Base-by-base conservation (phyloP, 2,329 filamentous ascomycete genomes). In the Fusarium buharicum region DNA sequence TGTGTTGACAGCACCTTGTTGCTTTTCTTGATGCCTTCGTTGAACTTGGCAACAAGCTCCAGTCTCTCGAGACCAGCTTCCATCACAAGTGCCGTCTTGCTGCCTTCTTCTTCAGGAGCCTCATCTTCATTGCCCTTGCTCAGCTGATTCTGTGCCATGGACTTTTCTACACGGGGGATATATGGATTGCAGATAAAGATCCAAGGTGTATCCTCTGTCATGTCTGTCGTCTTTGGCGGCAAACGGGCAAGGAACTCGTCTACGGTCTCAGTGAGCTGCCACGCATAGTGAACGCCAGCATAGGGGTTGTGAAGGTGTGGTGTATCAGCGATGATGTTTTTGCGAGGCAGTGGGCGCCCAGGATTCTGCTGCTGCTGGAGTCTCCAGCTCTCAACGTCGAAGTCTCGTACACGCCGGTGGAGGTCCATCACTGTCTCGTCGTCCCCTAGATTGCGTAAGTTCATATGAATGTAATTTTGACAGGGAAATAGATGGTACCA, bases 151-250 rank as follows among this genome's bases (percentile, higher is more conserved):
- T 74, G 61, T 6, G 73, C 72, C 24, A 70, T 66, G 8, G 54
- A 59, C 54, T 73, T 78, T 39, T 70, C 62, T 14, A 75, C 75
- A 6, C 75, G 74, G 4, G 72, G 70, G 58, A 78, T 79, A 68
- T 83, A 83, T 0, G 89, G 89, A 72, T 92, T 92, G 48, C 82
- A 83, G 37, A 90, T 84, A 78, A 84, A 92, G 43, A 96, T 91
- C 90, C 91, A 95, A 0, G 83, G 83, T 3, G 82, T 79, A 1
- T 76, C 66, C 0, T 69, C 69, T 1, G 73, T 75, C 4, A 76
- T 72, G 3, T 79, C 74, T 1, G 87, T 90, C 2, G 83, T 88
- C 4, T 83, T 82, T 0, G 92, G 90, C 0, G 89, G 89, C 0
- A 93, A 79, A 9, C 91, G 86, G 9, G 76, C 57, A 3, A 95